Evolutionary conservation across 768 basidiomycete species (phyloP), one percentile per base, ranked within the genome.

Genomic region (Coprinopsis sp.): DNA sequence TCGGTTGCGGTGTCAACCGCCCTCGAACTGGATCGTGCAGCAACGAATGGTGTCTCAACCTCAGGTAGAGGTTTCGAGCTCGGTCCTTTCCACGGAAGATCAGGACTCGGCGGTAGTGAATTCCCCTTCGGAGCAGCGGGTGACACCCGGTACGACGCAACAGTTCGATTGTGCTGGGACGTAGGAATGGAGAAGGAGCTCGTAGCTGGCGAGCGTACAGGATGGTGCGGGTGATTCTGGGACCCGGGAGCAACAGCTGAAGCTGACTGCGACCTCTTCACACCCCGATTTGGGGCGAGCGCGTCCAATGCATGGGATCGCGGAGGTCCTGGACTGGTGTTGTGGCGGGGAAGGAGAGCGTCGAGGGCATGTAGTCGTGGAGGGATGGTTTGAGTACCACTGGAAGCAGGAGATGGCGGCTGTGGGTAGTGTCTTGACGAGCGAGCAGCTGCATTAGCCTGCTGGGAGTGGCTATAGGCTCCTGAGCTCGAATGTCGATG

Each of bases 191-290:
- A 5, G 21, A 13, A 13, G 33, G n/a, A 10, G 14, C 12, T 6
- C 22, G 29, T 8, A n/a, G 14, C n/a, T n/a, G n/a, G n/a, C n/a
- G n/a, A n/a, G n/a, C n/a, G n/a, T n/a, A 31, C 16, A 23, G 41
- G 41, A 5, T 11, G 41, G 29, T 10, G 28, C 12, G 29, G 41
- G 4, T 16, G 39, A 24, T 23, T 24, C 14, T 16, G 33, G 30
- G 13, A 23, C 33, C 30, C 22, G 40, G 40, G 21, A 8, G 8
- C 14, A 12, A n/a, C 40, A 28, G 30, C 47, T 13, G 40, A 43
- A 2, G 40, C 25, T 25, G 47, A 42, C 13, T 37, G 29, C 25
- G 47, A 49, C 19, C 47, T 10, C 31, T 42, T 49, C 23, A 49
- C 28, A 14, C 39, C 33, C 11, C 18, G 7, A 12, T n/a, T 34